These are phyloP conservation scores for Golubevia sp. DNA, from an alignment of 1,284 basidiomycete genomes.

Conservation along the genomic window DNA sequence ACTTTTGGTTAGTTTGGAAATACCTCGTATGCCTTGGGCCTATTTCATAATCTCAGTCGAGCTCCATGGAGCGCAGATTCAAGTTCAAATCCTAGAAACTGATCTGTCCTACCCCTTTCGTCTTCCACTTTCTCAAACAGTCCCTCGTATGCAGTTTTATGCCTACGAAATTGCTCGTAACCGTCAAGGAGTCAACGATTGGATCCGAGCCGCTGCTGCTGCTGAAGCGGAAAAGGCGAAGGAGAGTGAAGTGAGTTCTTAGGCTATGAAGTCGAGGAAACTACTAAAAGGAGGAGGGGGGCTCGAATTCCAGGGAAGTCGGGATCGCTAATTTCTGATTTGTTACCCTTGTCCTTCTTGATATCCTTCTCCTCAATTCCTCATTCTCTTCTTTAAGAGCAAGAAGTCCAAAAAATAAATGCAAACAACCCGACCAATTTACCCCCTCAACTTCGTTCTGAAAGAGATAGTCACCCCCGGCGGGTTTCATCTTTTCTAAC, in stretches of 20 bases:
- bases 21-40: neutral
- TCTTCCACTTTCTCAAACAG: constrained; percentile 12
- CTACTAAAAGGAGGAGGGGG: no score
- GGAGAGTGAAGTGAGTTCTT: constrained; percentile 18
- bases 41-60: neutral
- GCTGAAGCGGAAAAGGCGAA: constrained; percentile 35
- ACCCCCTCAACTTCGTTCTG: no score
- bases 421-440: no score
- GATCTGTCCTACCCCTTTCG: neutral
- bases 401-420: no score
- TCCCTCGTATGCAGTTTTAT: constrained; percentile 60
- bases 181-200: constrained; percentile 61
- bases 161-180: constrained; percentile 59
- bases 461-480: no score
- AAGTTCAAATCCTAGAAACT: neutral
- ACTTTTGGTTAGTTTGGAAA: constrained; percentile 46
- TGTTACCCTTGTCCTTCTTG: no score
- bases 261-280: no score
- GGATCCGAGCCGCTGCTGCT: constrained; percentile 46
- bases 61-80: neutral
- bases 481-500: no score
- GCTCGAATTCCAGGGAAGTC: no score
- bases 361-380: no score
- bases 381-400: no score
- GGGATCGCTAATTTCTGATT: no score